A percentile compares a stretch with the other conserved stretches of the same genome.
Evolutionary conservation across 306 rosid species (phyloP).

Genomic region (Malus sylvestris): DNA sequence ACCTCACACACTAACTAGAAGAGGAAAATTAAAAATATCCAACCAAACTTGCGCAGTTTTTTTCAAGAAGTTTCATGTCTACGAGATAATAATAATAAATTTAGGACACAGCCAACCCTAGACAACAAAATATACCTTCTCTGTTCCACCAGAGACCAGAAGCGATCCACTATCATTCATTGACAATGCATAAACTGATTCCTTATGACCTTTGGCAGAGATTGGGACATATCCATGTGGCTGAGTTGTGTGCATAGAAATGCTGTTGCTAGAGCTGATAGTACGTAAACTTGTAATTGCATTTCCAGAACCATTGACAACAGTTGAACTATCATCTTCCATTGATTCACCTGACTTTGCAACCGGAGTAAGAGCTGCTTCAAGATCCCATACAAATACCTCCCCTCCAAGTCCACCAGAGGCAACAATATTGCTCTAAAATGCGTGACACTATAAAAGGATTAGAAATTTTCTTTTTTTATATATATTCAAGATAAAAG

Average conservation of each 20-base stretch:
- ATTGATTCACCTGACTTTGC: conserved; percentile 61
- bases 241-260: conserved; percentile 58
- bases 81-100: conserved; percentile 9
- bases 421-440: conserved; percentile 99
- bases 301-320: conserved; percentile 66
- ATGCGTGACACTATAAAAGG: conserved; percentile 86
- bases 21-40: neutral
- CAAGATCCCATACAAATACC: conserved; percentile 97
- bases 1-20: neutral
- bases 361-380: conserved; percentile 67
- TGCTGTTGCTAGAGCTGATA: conserved; percentile 75
- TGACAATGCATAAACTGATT: conserved; percentile 96
- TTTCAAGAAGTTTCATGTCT: neutral
- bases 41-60: conserved; percentile 9
- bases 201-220: conserved; percentile 97
- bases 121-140: conserved; percentile 59
- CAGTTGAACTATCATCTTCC: conserved; percentile 74
- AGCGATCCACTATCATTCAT: conserved; percentile 86
- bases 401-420: conserved; percentile 99
- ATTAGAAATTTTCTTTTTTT: conserved; percentile 53
- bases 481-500: neutral
- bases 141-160: conserved; percentile 98
- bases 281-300: conserved; percentile 66
- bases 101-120: conserved; percentile 18
- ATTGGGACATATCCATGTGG: conserved; percentile 80